A percentile compares a stretch with the other conserved stretches of the same genome.
Evolutionary conservation across 495 filamentous ascomycete species (phyloP).

Genomic region (Schizothecium vesticola): DNA sequence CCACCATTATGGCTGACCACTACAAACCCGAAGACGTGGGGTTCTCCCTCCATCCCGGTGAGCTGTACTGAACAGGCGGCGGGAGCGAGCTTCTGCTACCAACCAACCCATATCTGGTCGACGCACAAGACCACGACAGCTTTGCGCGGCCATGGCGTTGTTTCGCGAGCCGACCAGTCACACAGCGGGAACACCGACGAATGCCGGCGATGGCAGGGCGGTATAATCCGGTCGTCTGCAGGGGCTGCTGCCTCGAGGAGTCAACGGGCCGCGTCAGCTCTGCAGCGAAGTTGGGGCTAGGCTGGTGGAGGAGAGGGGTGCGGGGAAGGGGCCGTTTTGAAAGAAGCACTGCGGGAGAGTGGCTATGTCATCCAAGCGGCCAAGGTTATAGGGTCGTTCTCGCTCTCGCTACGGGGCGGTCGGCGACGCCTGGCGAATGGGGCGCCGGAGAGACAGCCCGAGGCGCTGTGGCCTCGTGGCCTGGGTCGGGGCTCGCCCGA

Average conservation of each 20-base stretch:
- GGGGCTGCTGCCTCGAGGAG: conserved; percentile 13
- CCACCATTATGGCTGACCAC: conserved; percentile 76
- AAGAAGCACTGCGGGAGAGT: conserved; percentile 7
- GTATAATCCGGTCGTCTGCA: background rate
- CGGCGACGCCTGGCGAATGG: conserved; percentile 15
- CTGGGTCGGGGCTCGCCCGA: background rate
- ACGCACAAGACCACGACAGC: conserved; percentile 3
- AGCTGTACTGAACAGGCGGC: conserved; percentile 4
- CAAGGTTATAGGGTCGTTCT: conserved; percentile 3
- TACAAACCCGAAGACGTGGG: conserved; percentile 78
- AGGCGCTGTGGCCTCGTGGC: conserved; percentile 8
- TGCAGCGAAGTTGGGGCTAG: background rate
- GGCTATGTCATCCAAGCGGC: conserved; percentile 22
- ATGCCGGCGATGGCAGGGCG: background rate
- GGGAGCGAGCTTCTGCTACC: background rate
- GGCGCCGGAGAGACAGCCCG: background rate
- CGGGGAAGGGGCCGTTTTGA: conserved; percentile 9
- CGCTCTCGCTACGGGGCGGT: conserved; percentile 9
- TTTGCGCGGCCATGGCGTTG: background rate
- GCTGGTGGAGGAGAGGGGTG: conserved; percentile 17
- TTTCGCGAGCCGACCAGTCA: conserved; percentile 7
- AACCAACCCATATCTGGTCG: background rate
- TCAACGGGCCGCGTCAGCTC: conserved; percentile 27
- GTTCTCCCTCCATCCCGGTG: conserved; percentile 41
- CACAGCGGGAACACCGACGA: background rate